phyloP scores from a whole-genome alignment of 2,329 filamentous ascomycete genomes.

The Shiraia sp. region DNA sequence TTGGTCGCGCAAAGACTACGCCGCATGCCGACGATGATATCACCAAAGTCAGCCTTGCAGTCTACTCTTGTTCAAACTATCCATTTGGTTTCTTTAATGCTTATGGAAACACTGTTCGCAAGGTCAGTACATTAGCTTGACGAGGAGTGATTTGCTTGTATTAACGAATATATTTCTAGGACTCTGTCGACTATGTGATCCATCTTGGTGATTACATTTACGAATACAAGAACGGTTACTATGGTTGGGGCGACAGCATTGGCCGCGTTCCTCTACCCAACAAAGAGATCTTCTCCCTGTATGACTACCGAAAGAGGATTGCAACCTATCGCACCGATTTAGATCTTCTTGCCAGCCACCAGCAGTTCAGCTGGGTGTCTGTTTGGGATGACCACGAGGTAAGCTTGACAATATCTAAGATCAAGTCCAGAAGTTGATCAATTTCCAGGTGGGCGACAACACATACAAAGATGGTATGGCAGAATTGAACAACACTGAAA shows the following conservation, averaged over 20 bases:
- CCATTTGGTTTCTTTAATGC: slow-evolving; percentile 55
- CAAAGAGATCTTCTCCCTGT: slow-evolving; percentile 46
- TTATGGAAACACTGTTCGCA: slow-evolving; percentile 47
- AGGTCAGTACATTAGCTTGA: slow-evolving; percentile 14
- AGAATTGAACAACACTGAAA: slow-evolving; percentile 50
- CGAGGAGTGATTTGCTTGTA: neutral
- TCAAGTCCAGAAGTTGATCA: slow-evolving; percentile 53
- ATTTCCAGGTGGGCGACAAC: slow-evolving; percentile 48
- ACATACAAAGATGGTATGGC: slow-evolving; percentile 46
- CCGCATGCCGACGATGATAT: slow-evolving; percentile 62
- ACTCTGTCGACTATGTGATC: slow-evolving; percentile 48
- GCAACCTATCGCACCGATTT: slow-evolving; percentile 48
- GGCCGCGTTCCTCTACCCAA: slow-evolving; percentile 39
- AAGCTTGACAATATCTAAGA: neutral
- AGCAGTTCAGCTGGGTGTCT: slow-evolving; percentile 49
- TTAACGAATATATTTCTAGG: slow-evolving; percentile 28
- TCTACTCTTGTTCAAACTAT: slow-evolving; percentile 69
- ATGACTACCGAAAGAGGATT: slow-evolving; percentile 51
- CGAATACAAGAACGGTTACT: slow-evolving; percentile 45
- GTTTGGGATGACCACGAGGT: slow-evolving; percentile 26
- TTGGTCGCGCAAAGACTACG: slow-evolving; percentile 73
- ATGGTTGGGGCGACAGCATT: slow-evolving; percentile 41
- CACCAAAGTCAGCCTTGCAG: slow-evolving; percentile 62
- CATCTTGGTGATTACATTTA: slow-evolving; percentile 52
- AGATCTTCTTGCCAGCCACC: slow-evolving; percentile 45